Percentiles rank a stretch among this genome's conserved stretches.
These are phyloP conservation scores for Jamesozyma lodderae DNA, from an alignment of 805 yeast genomes.

Conservation along the genomic window DNA sequence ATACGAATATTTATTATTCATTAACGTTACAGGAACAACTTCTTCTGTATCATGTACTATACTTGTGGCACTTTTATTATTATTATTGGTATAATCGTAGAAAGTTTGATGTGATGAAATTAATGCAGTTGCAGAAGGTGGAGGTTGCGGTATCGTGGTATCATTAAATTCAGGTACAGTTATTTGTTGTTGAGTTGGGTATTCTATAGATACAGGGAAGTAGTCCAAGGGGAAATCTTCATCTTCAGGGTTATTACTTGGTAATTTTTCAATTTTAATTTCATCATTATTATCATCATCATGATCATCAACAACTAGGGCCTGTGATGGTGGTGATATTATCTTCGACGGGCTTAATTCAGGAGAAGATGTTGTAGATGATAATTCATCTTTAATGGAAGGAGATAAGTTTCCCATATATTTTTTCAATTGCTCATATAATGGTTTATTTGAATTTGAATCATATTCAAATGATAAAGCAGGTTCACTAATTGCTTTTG, in stretches of 20 bases:
- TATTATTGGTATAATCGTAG: neutral
- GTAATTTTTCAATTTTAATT: neutral
- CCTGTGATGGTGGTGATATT: too few relatives aligned
- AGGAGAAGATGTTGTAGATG: too few relatives aligned
- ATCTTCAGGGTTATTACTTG: constrained; percentile 31
- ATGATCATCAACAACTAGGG: constrained; percentile 4
- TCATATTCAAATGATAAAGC: constrained; percentile 69
- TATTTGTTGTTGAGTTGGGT: constrained; percentile 11
- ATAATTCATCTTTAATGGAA: too few relatives aligned
- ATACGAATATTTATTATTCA: constrained; percentile 3
- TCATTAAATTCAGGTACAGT: neutral
- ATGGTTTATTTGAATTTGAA: constrained; percentile 31
- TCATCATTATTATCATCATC: constrained; percentile 1
- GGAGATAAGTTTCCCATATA: neutral
- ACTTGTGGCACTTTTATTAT: neutral
- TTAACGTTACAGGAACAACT: constrained; percentile 9
- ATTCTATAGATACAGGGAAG: constrained; percentile 38
- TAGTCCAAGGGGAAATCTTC: constrained; percentile 70
- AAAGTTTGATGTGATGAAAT: neutral
- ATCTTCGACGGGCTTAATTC: neutral
- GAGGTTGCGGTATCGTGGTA: neutral
- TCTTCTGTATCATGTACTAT: constrained; percentile 9
- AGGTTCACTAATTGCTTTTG: constrained; percentile 66
- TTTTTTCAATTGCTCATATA: constrained; percentile 44
- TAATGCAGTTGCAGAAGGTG: neutral